A percentile compares a stretch with the other conserved stretches of the same genome.
Evolutionary conservation across 139 green algal species (phyloP).

Genomic region (Eudorina sp.): DNA sequence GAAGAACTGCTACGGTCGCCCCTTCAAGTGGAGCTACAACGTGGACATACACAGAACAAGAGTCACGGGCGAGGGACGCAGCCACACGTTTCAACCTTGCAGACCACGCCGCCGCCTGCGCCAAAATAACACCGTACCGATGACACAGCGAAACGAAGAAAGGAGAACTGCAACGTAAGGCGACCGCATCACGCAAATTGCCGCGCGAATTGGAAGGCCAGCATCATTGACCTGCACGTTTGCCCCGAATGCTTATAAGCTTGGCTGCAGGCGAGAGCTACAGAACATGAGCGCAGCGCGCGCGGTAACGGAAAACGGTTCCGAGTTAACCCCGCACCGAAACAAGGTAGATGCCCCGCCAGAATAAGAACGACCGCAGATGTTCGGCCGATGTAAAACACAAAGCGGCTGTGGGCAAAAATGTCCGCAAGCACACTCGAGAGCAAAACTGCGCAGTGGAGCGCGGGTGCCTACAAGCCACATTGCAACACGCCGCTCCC

Average conservation of each 20-base stretch:
- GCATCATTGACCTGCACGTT: background rate
- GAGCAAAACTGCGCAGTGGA: conserved; percentile 15
- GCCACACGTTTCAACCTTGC: background rate
- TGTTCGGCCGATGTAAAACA: background rate
- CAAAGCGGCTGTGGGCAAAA: background rate
- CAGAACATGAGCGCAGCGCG: too few relatives aligned
- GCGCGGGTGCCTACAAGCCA: background rate
- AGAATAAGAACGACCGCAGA: background rate
- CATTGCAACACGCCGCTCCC: conserved; percentile 14
- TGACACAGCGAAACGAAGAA: conserved; percentile 13
- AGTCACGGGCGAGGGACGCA: background rate
- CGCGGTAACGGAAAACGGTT: too few relatives aligned
- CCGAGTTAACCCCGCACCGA: background rate
- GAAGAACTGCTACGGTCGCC: background rate
- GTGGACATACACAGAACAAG: background rate
- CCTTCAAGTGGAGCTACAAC: background rate
- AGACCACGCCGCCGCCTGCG: background rate
- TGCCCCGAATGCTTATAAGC: too few relatives aligned
- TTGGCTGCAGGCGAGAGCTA: too few relatives aligned
- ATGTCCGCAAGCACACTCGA: conserved; percentile 9
- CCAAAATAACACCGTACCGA: background rate
- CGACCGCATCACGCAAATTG: background rate
- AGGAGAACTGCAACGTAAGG: background rate
- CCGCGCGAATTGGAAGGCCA: background rate
- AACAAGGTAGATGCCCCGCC: background rate